Evolutionary conservation across 371 early-diverging fungal species (phyloP), one percentile per base, ranked within the genome.

Genomic region (Zancudomyces culisetae): DNA sequence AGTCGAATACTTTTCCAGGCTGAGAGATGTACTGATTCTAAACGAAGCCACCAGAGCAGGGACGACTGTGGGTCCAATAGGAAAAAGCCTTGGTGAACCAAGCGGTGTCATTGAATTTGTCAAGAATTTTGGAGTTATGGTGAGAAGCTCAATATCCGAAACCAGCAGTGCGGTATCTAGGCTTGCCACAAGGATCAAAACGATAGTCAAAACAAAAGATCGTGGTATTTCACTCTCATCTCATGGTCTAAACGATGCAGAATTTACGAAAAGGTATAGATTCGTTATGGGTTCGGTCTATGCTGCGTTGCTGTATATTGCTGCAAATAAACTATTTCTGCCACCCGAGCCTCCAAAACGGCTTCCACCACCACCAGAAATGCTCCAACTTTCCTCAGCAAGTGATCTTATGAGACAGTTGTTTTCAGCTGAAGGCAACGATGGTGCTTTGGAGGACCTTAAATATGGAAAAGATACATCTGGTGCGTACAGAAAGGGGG

Each of bases 1-100:
- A 26, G 69, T 70, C 1, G 59, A 57, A 1, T 79, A 70, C 48
- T 78, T 79, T 57, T 66, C 81, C 22, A 71, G 82, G n/a, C 51
- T 66, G 52, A 6, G 22, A 8, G 15, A 51, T 13, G 4, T 51
- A 4, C 41, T 51, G 8, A n/a, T 27, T n/a, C n/a, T 27, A 4
- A n/a, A 48, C 29, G 29, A 26, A 8, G 29, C 8, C 19, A 3
- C 3, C 48, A 27, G 29, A 27, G 23, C 48, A 3, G 8, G n/a
- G 24, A 23, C 48, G n/a, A 48, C n/a, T 18, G 20, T 24, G 26
- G n/a, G 8, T 20, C 48, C 48, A n/a, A 3, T 23, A 4, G n/a
- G 24, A n/a, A 26, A 27, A n/a, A 10, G 24, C 29, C 24, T 3
- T 4, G 48, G n/a, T 48, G 48, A 48, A 13, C 48, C 48, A 15